phyloP scores from a whole-genome alignment of 2,329 filamentous ascomycete species.

The Clonostachys rhizophaga region DNA sequence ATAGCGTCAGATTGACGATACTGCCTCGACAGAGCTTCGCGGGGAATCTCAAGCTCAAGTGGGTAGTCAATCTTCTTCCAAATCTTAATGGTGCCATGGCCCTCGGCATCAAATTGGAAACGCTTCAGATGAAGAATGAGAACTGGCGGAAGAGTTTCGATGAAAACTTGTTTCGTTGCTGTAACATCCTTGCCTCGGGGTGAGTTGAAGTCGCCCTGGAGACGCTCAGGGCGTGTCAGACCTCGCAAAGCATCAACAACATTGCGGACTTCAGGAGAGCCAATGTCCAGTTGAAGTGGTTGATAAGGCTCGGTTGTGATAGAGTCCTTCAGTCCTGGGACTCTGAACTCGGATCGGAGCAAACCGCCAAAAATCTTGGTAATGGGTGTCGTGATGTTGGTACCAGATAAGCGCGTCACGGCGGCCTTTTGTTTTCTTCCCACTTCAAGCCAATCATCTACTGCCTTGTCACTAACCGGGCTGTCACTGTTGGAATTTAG shows the following conservation, averaged over 20 bases:
- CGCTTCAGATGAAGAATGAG: constrained; percentile 94
- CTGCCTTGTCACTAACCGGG: constrained; percentile 13
- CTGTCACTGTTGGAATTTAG: constrained; percentile 21
- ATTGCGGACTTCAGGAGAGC: constrained; percentile 78
- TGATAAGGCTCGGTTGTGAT: constrained; percentile 93
- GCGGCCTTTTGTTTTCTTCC: constrained; percentile 86
- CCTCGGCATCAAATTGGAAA: constrained; percentile 88
- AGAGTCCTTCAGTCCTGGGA: constrained; percentile 82
- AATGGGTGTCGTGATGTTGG: constrained; percentile 72
- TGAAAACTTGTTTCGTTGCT: constrained; percentile 91
- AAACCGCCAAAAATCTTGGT: constrained; percentile 94
- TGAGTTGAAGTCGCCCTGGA: constrained; percentile 81
- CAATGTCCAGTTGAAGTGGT: constrained; percentile 91
- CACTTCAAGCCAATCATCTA: constrained; percentile 79
- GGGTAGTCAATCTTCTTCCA: constrained; percentile 98
- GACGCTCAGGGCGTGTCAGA: constrained; percentile 75
- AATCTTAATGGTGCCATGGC: constrained; percentile 83
- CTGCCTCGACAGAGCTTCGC: constrained; percentile 77
- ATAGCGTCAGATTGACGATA: constrained; percentile 60
- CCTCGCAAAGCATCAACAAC: constrained; percentile 88
- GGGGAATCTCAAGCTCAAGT: constrained; percentile 87
- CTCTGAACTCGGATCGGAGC: constrained; percentile 81
- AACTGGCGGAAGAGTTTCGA: constrained; percentile 85
- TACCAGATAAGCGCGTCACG: constrained; percentile 80
- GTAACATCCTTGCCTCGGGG: constrained; percentile 70